Percentiles rank a stretch among this genome's conserved stretches.
These are phyloP conservation scores for Rhododendron molle DNA, from an alignment of 148 eudicot genomes.

Conservation along the genomic window DNA sequence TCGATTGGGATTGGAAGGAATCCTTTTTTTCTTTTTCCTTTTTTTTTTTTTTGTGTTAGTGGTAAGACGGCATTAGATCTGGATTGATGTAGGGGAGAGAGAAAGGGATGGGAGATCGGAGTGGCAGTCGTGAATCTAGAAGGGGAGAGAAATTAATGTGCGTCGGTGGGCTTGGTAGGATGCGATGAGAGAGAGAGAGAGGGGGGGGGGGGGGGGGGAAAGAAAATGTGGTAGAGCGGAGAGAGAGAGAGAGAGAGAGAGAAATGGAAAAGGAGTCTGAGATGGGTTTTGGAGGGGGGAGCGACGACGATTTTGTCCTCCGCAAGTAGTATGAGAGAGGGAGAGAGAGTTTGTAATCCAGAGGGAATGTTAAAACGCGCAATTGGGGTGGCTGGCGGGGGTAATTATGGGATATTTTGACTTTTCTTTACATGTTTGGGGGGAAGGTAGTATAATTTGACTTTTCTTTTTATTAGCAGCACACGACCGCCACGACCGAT, in stretches of 20 bases:
- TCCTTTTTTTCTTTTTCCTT: too few relatives aligned
- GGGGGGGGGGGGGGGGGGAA: not conserved
- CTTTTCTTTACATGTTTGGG: not conserved
- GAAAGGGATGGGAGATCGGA: not conserved
- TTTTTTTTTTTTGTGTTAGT: not conserved
- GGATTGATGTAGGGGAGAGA: not conserved
- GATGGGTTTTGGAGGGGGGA: not conserved
- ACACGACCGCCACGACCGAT: too few relatives aligned
- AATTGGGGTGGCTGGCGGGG: not conserved
- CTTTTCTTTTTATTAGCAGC: not conserved
- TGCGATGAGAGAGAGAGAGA: not conserved
- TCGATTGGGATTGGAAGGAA: not conserved
- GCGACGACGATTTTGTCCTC: not conserved
- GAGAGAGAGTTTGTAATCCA: not conserved
- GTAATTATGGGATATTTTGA: not conserved
- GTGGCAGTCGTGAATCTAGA: conserved; percentile 11
- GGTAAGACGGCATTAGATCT: conserved; percentile 1
- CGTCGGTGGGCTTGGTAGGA: not conserved
- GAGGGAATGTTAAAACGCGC: not conserved
- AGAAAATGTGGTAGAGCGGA: too few relatives aligned
- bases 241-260: not conserved
- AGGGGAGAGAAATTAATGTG: not conserved
- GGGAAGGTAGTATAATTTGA: not conserved
- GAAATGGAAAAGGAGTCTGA: not conserved
- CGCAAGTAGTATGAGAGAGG: not conserved